phyloP scores from a whole-genome alignment of 345 rosid genomes.

The Pistacia vera region DNA sequence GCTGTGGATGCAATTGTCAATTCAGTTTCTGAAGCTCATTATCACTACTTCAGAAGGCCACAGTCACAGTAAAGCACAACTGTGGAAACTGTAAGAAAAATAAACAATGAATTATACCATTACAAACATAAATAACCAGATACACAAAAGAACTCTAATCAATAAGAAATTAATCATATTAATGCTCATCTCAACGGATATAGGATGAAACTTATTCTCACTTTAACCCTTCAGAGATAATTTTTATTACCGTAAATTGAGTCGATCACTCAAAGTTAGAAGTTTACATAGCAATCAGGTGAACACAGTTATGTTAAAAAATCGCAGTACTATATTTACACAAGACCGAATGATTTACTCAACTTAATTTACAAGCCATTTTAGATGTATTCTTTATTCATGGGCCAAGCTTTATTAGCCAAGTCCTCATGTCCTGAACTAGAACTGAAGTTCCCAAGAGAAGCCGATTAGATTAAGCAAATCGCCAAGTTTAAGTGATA shows the following conservation, averaged over 20 bases:
- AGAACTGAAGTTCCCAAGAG: slow-evolving; percentile 19
- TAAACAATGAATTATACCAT: slow-evolving; percentile 3
- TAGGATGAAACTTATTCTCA: background rate
- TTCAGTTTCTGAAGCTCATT: background rate
- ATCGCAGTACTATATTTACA: background rate
- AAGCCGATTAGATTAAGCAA: background rate
- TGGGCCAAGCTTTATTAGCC: slow-evolving; percentile 6
- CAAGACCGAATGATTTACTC: background rate
- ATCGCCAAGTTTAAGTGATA: slow-evolving; percentile 17
- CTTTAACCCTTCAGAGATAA: slow-evolving; percentile 1
- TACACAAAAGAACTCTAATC: background rate
- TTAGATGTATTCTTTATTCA: background rate
- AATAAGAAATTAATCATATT: background rate
- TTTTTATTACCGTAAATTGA: too few species aligned
- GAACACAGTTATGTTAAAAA: background rate
- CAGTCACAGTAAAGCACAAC: background rate
- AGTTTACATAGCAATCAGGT: background rate
- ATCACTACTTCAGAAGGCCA: background rate
- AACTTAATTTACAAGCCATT: background rate
- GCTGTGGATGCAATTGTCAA: background rate
- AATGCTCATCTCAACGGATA: background rate
- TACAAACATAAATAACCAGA: slow-evolving; percentile 7
- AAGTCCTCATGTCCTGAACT: background rate
- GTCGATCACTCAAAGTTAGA: too few species aligned
- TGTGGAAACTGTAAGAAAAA: slow-evolving; percentile 5